Evolutionary conservation across 192 early-diverging fungal genomes (phyloP), one percentile per base, ranked within the genome.

Genomic region (Powellomyces hirtus): DNA sequence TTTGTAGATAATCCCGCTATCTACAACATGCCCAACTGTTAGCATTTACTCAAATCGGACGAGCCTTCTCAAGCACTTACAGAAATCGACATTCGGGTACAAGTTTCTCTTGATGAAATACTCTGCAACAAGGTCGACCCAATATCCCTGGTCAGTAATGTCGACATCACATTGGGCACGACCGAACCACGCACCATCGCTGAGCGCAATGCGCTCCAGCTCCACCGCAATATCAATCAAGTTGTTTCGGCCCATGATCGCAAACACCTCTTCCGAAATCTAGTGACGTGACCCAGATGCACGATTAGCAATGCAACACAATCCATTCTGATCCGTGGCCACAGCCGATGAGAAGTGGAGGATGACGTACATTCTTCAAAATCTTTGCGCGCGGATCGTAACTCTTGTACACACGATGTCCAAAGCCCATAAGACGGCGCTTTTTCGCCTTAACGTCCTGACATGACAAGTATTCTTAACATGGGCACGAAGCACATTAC

Each of bases 331-430:
- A 1, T 88, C 66, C 51, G 69, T 58, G 52, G 63, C 58, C n/a
- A n/a, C n/a, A n/a, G n/a, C n/a, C n/a, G n/a, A n/a, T n/a, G n/a
- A n/a, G n/a, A n/a, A n/a, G n/a, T 33, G 81, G 40, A 42, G 85
- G 85, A 72, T 86, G 10, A 7, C 85, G 80, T 77, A 56, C 53
- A 14, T 34, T 65, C 42, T 83, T 78, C 42, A 85, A 75, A 62
- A 89, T 79, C 62, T 77, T 82, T n/a, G 84, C 88, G 44, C 88
- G 74, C 27, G 87, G 87, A 65, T 89, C 87, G 74, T 82, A 82
- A 57, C 70, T 77, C 62, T 87, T 88, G 75, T 89, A 89, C n/a
- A 89, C 77, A 44, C 82, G 70, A 35, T 81, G 79, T 2, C 79
- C 79, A 34, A 80, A 80, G 13, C 79, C 79, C 80, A 89, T 87